Conservation (phyloP, 805 yeast species). For the Crinitomyces ghanaensis region DNA sequence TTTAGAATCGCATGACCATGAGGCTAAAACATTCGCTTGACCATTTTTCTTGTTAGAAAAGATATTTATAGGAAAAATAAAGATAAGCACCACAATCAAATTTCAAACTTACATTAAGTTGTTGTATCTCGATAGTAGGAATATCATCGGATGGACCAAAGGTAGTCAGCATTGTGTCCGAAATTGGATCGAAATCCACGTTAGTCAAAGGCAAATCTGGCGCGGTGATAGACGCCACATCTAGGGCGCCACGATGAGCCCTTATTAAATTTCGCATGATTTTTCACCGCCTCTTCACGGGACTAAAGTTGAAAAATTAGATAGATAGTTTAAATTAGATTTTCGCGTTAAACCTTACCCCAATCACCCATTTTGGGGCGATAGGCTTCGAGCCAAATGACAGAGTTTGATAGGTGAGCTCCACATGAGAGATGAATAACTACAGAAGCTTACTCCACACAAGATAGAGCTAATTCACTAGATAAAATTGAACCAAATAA, state of each 20-base stretch:
- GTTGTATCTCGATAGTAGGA: slow-evolving; percentile 62
- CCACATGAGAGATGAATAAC: too few species aligned
- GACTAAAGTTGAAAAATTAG: too few species aligned
- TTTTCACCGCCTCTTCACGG: too few species aligned
- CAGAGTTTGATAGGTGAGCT: too few species aligned
- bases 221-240: slow-evolving; percentile 42
- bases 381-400: too few species aligned
- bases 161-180: slow-evolving; percentile 60
- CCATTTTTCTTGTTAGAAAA: slow-evolving; percentile 39
- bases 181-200: slow-evolving; percentile 56
- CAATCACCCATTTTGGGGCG: too few species aligned
- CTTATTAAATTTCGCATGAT: slow-evolving; percentile 18
- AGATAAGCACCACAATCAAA: neutral
- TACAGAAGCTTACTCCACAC: too few species aligned
- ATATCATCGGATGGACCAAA: slow-evolving; percentile 44
- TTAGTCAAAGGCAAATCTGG: slow-evolving; percentile 48
- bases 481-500: too few species aligned
- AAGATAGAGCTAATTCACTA: too few species aligned
- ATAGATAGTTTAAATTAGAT: too few species aligned
- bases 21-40: slow-evolving; percentile 42
- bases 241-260: slow-evolving; percentile 23
- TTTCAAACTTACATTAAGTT: slow-evolving; percentile 28
- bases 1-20: slow-evolving; percentile 33
- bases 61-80: neutral
- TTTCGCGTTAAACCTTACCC: too few species aligned